Evolutionary conservation across 192 early-diverging fungal species (phyloP).

Genomic region (Coemansia sp.): DNA sequence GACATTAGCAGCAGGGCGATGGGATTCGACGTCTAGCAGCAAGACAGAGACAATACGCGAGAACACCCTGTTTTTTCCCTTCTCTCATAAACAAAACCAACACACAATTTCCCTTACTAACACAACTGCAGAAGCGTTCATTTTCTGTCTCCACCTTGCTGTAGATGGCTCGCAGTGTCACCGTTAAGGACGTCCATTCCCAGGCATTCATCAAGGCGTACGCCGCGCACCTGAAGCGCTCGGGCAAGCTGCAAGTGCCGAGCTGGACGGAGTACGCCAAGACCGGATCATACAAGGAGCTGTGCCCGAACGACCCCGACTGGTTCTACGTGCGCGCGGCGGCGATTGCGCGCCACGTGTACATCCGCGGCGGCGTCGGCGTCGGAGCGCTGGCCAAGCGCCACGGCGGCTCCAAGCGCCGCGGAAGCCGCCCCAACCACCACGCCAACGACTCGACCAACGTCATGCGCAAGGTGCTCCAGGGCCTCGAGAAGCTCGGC

Average conservation of each 20-base stretch:
- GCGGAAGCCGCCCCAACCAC: conserved; percentile 93
- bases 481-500: conserved; percentile 98
- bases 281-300: conserved; percentile 96
- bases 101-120: no score
- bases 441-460: conserved; percentile 85
- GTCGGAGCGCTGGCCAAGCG: conserved; percentile 93
- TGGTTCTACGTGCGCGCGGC: conserved; percentile 99
- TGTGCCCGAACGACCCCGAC: conserved; percentile 96
- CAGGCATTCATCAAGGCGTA: conserved; percentile 97
- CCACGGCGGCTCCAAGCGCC: conserved; percentile 90
- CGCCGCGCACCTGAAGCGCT: conserved; percentile 98
- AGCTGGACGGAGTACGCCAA: conserved; percentile 99
- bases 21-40: no score
- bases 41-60: no score
- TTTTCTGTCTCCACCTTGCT: background rate
- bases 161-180: conserved; percentile 69
- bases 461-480: conserved; percentile 92
- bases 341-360: conserved; percentile 96
- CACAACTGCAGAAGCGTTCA: background rate
- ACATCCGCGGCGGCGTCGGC: conserved; percentile 87
- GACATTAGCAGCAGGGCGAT: no score
- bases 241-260: conserved; percentile 98
- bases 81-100: no score
- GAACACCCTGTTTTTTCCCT: no score
- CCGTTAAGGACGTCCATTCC: conserved; percentile 96